Evolutionary conservation across 2,329 filamentous ascomycete genomes (phyloP), one percentile per base, ranked within the genome.

Genomic region (Aspergillus vadensis): DNA sequence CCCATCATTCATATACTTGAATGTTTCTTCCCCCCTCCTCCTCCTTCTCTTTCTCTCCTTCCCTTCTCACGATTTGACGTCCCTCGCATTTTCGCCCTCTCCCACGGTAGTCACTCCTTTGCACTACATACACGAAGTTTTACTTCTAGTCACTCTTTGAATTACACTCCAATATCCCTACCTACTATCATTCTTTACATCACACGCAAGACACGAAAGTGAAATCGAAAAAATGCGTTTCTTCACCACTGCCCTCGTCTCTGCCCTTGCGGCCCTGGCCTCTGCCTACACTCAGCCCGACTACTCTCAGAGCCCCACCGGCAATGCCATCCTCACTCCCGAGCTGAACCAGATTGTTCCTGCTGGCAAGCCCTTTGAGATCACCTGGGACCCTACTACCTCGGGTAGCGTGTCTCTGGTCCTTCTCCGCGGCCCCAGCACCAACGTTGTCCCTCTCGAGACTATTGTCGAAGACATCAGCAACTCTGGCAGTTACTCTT

Each of bases 401-500:
- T 54, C 64, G 14, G 73, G 74, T 23, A 63, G 65, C 30, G 78
- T 88, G 70, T 83, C 84, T n/a, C 77, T 89, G 60, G 72, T 85
- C 62, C 83, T 88, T 65, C 82, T 87, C 67, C 82, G 82, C 70
- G 86, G 86, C 32, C 85, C 85, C 32, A 77, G 81, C 66, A 77
- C 61, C 74, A 85, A 88, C 77, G 80, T 85, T 51, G 67, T 79
- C 43, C 81, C 82, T 48, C 73, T 84, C 65, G 74, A 77, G 66
- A 77, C 82, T 61, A 79, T 86, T 64, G 81, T 79, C 62, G 81
- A 85, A 72, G 71, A 74, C 64, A 83, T 85, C 73, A 64, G 73
- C 69, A 88, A 88, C 82, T 79, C 72, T 60, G 86, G 86, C 61
- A 71, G 68, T 64, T 87, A 78, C 79, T 51, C 64, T 59, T 88